phyloP scores from a whole-genome alignment of 225 moss, liverwort and hornwort species.

The Bryoerythrophyllum caledonicum region DNA sequence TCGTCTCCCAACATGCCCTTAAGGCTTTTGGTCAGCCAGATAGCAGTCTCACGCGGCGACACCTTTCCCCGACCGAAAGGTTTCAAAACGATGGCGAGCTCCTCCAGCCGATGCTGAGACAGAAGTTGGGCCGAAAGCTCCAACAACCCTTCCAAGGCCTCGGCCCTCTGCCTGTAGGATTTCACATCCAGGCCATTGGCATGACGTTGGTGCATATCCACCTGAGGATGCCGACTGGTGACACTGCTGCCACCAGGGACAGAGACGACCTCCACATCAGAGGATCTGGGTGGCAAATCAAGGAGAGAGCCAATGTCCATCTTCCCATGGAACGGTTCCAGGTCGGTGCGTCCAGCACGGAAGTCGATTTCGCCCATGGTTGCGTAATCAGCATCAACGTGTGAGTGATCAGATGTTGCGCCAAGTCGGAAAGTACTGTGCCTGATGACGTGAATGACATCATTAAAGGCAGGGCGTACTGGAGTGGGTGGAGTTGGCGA shows the following conservation, averaged over 20 bases:
- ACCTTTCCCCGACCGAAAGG: slow-evolving; percentile 97
- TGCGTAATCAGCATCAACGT: slow-evolving; percentile 52
- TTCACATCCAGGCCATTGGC: slow-evolving; percentile 77
- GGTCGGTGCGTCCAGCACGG: slow-evolving; percentile 72
- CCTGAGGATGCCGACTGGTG: slow-evolving; percentile 51
- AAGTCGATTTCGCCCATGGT: slow-evolving; percentile 75
- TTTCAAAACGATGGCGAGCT: slow-evolving; percentile 90
- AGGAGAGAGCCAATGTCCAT: slow-evolving; percentile 93
- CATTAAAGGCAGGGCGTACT: slow-evolving; percentile 88
- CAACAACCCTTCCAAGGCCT: slow-evolving; percentile 90
- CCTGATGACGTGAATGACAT: slow-evolving; percentile 96
- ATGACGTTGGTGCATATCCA: slow-evolving; percentile 54
- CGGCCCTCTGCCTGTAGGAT: slow-evolving; percentile 89
- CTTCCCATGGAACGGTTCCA: slow-evolving; percentile 82
- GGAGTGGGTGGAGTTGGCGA: slow-evolving; percentile 49
- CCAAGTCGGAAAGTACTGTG: slow-evolving; percentile 98
- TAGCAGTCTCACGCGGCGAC: slow-evolving; percentile 88
- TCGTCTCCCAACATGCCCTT: slow-evolving; percentile 68
- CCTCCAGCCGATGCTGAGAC: slow-evolving; percentile 92
- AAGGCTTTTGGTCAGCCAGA: slow-evolving; percentile 61
- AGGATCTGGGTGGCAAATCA: slow-evolving; percentile 69
- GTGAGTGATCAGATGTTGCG: slow-evolving; percentile 62
- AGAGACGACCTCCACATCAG: slow-evolving; percentile 69
- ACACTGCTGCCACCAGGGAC: slow-evolving; percentile 48
- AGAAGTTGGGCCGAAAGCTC: slow-evolving; percentile 96